phyloP scores from a whole-genome alignment of 75 land plant genomes.

The Cunninghamia lanceolata region DNA sequence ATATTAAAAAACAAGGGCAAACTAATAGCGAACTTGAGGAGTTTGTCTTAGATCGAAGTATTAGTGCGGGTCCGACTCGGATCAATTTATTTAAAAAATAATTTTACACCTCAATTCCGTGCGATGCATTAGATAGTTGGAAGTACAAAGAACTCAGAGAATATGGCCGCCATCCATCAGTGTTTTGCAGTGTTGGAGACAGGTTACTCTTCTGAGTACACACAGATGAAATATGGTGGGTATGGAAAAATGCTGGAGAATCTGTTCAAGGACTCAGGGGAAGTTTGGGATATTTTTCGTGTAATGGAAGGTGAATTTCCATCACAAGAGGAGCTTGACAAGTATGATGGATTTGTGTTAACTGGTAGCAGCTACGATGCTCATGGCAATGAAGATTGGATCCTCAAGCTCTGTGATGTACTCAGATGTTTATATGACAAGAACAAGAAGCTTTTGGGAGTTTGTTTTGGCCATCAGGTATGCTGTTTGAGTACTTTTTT shows the following conservation, averaged over 20 bases:
- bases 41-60: no score
- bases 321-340: constrained; percentile 6
- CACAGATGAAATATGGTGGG: constrained; percentile 27
- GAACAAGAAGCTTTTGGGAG: constrained; percentile 29
- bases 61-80: no score
- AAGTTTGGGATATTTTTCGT: constrained; percentile 24
- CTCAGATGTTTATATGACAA: constrained; percentile 9
- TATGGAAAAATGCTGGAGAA: constrained; percentile 11
- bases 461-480: constrained; percentile 55
- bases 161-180: not conserved
- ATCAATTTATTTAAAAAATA: no score
- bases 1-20: no score
- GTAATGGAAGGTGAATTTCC: constrained; percentile 34
- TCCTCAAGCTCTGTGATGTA: constrained; percentile 24
- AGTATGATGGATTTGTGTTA: constrained; percentile 32
- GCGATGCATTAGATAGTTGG: no score
- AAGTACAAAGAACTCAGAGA: not conserved
- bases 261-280: constrained; percentile 18
- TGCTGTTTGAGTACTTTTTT: not conserved
- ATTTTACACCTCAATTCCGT: no score
- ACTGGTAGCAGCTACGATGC: constrained; percentile 37
- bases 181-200: constrained; percentile 26
- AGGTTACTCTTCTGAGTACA: constrained; percentile 25
- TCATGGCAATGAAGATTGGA: constrained; percentile 28
- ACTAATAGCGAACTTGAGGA: no score